These are phyloP conservation scores for Mikania micrantha DNA, from an alignment of 129 eudicot genomes.

Conservation along the genomic window DNA sequence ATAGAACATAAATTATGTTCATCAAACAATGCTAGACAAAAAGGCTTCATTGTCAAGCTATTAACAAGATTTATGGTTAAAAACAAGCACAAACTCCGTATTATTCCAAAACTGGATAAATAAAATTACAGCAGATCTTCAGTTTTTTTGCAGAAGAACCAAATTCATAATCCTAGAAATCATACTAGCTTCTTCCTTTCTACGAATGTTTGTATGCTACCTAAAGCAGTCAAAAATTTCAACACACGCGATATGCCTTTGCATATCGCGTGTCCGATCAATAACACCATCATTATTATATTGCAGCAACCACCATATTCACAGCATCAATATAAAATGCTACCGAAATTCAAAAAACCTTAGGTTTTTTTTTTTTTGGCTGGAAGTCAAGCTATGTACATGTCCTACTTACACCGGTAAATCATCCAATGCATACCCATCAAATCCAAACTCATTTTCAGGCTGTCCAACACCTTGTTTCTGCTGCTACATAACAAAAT, in stretches of 20 bases:
- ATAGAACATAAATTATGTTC: too few species aligned
- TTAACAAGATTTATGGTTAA: background rate
- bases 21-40: too few species aligned
- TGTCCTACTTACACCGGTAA: conserved; percentile 47
- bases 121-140: conserved; percentile 11
- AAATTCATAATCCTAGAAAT: conserved; percentile 27
- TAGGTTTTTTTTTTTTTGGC: conserved; percentile 6
- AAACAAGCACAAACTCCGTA: conserved; percentile 1
- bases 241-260: conserved; percentile 28
- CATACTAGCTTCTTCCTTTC: background rate
- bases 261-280: conserved; percentile 16
- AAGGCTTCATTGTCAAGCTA: too few species aligned
- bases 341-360: conserved; percentile 19
- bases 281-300: conserved; percentile 11
- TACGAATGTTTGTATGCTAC: conserved; percentile 24
- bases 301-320: conserved; percentile 17
- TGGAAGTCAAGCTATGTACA: conserved; percentile 36
- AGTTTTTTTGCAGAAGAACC: conserved; percentile 12
- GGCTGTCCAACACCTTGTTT: conserved; percentile 54
- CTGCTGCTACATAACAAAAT: conserved; percentile 28
- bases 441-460: conserved; percentile 60
- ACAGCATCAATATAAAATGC: conserved; percentile 21
- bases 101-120: conserved; percentile 1
- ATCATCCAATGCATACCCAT: conserved; percentile 66
- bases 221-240: conserved; percentile 32